Evolutionary conservation across 192 early-diverging fungal species (phyloP), one percentile per base, ranked within the genome.

Genomic region (Coemansia sp.): DNA sequence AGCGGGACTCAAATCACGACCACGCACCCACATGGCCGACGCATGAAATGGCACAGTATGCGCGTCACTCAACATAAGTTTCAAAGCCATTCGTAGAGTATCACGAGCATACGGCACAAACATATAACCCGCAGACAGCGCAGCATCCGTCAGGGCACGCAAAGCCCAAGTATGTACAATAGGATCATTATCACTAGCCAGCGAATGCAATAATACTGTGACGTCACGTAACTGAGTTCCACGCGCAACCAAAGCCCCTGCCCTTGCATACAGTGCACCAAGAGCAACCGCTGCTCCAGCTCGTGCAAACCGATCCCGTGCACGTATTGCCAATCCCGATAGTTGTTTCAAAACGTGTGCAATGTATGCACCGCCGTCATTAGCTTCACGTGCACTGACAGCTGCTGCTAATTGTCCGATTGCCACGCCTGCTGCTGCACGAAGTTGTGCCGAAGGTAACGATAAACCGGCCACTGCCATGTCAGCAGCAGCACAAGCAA

Each of bases 141-240:
- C 91, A 0, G 91, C 93, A 65, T 94, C 79, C 6, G 91, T 88
- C 58, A 99, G 74, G 0, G 95, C 88, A 29, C 90, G 85, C 14
- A 97, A 67, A 0, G 96, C 95, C 94, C 96, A 99, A 3, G 88
- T 88, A 68, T 98, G 94, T 10, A 99, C 95, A 0, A 96, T 76
- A 0, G 96, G 94, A 74, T 99, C 93, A 5, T 92, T 86, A 75
- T 99, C 97, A 51, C 89, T 87, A 2, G 92, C 91, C 27, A 99
- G 85, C 2, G 95, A 94, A 19, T 95, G 88, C 61, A 99, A 75
- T 58, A 97, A 87, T 2, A 92, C 94, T 5, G 97, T 90, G 7
- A 94, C 88, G 3, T 93, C 95, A 31, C 91, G 88, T 39, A 99
- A 79, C 66, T 95, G 92, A 2, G 86, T 72, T n/a, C 64, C 51